Conservation (phyloP, 169 alveolate species). For the Plasmodium inui region DNA sequence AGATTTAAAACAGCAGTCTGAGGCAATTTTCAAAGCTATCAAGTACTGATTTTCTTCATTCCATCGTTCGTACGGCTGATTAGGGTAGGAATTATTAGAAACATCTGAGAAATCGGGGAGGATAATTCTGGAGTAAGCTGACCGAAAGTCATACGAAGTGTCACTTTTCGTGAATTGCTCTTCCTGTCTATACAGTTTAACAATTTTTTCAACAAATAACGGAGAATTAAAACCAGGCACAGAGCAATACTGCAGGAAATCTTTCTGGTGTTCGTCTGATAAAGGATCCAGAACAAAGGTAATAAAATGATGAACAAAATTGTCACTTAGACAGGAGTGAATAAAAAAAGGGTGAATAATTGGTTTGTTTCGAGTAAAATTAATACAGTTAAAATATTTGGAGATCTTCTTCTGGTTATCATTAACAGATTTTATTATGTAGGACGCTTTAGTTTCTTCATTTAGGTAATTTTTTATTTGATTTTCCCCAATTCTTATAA, state of each 20-base stretch:
- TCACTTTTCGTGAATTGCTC: constrained; percentile 52
- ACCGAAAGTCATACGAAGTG: constrained; percentile 33
- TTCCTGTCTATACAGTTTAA: constrained; percentile 40
- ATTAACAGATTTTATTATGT: constrained; percentile 36
- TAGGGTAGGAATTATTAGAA: background rate
- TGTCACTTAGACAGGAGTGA: constrained; percentile 47
- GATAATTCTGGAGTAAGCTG: constrained; percentile 49
- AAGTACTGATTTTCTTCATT: constrained; percentile 45
- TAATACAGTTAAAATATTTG: constrained; percentile 46
- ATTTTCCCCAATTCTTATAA: constrained; percentile 28
- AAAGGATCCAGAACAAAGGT: constrained; percentile 57
- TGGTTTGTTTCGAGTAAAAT: constrained; percentile 75
- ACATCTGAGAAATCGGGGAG: background rate
- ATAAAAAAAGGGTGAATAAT: constrained; percentile 73
- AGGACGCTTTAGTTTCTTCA: constrained; percentile 9
- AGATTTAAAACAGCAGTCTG: constrained; percentile 31
- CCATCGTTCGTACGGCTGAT: constrained; percentile 4
- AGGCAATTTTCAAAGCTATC: constrained; percentile 56
- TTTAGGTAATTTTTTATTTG: constrained; percentile 28
- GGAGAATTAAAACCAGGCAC: constrained; percentile 61
- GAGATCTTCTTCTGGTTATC: constrained; percentile 25
- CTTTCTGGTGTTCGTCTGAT: constrained; percentile 50
- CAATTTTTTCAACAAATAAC: constrained; percentile 40
- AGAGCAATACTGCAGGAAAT: constrained; percentile 69
- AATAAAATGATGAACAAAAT: constrained; percentile 48